Evolutionary conservation across 2,329 filamentous ascomycete species (phyloP).

Genomic region (Fusarium armeniacum): DNA sequence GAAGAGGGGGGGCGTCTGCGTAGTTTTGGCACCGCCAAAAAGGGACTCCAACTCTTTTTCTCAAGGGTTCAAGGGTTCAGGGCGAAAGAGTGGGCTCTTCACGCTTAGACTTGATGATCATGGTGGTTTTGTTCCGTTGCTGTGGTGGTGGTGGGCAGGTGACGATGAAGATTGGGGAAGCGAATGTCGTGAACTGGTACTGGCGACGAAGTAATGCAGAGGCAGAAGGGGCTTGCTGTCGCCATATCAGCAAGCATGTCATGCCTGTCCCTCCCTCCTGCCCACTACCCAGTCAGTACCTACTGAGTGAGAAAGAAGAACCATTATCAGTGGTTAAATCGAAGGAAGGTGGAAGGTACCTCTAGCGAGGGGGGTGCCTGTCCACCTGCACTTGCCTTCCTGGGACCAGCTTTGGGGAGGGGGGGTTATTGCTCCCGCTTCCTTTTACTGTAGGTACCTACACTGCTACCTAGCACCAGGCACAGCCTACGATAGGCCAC

Average conservation of each 20-base stretch:
- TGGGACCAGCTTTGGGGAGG: not conserved
- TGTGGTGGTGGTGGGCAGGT: conserved; percentile 37
- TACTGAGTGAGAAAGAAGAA: not conserved
- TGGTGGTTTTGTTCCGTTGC: conserved; percentile 14
- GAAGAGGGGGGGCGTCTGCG: conserved; percentile 29
- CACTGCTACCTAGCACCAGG: conserved; percentile 17
- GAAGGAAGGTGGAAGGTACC: not conserved
- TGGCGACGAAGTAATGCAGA: conserved; percentile 10
- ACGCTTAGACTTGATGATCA: conserved; percentile 21
- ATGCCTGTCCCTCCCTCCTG: not conserved
- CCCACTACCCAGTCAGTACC: not conserved
- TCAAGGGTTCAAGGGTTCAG: conserved; percentile 34
- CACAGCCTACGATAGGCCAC: conserved; percentile 21
- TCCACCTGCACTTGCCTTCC: conserved; percentile 7
- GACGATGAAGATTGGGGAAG: conserved; percentile 25
- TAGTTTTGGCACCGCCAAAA: conserved; percentile 8
- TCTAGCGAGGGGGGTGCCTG: not conserved
- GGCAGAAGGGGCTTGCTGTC: conserved; percentile 2
- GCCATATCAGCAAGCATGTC: not conserved
- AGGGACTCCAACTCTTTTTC: conserved; percentile 11
- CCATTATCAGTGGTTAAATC: not conserved
- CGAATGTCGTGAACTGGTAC: conserved; percentile 6
- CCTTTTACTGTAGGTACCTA: conserved; percentile 9
- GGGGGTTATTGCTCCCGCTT: conserved; percentile 5
- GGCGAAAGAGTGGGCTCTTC: conserved; percentile 33